Evolutionary conservation across 208 protist genomes (phyloP).

Genomic region (Giardia duodenalis): DNA sequence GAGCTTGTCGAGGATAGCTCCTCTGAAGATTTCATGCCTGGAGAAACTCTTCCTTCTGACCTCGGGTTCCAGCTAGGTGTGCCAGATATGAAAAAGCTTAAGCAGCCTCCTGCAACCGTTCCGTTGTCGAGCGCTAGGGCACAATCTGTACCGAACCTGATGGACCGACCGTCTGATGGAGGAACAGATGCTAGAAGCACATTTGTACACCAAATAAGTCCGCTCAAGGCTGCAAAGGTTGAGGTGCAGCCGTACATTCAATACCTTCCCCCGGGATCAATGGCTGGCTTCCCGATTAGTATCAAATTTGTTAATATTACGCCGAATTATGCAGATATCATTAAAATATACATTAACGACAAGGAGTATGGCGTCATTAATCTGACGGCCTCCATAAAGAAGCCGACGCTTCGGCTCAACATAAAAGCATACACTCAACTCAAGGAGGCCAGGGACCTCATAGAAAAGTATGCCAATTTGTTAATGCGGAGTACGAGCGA

Average conservation of each 20-base stretch:
- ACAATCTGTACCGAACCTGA: neutral
- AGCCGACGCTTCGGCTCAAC: neutral
- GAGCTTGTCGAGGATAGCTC: neutral
- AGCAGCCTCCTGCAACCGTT: no score
- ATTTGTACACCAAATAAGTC: no score
- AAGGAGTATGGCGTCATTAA: neutral
- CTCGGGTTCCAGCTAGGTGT: no score
- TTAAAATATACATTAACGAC: conserved; percentile 13
- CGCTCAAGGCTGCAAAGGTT: neutral
- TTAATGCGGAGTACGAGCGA: neutral
- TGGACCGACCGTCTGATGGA: no score
- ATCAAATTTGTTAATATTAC: neutral
- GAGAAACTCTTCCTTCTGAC: neutral
- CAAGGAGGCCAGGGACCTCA: neutral
- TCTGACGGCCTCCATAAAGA: neutral
- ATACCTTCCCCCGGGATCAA: neutral
- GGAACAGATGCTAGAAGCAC: no score
- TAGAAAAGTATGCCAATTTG: neutral
- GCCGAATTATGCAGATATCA: neutral
- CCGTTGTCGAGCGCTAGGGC: neutral
- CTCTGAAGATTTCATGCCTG: neutral
- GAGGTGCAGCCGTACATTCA: neutral
- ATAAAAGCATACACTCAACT: neutral
- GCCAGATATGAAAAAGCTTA: no score
- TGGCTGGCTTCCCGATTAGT: neutral